Conservation (phyloP, 2,329 filamentous ascomycete species). For the Huntiella omanensis region DNA sequence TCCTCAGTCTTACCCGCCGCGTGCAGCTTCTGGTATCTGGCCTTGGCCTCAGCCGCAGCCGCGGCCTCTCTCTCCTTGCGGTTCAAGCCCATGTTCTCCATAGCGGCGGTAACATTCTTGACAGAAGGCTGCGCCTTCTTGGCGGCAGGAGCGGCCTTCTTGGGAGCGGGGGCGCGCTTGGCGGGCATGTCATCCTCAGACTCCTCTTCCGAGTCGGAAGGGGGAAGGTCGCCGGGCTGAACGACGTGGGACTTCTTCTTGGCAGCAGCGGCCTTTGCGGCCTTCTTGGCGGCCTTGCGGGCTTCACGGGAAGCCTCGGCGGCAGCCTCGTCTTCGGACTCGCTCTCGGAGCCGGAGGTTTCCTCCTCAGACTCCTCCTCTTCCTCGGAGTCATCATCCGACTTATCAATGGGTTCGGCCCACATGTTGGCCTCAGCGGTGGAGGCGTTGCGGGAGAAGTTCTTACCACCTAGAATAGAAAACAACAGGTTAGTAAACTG, state of each 20-base stretch:
- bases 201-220: constrained; percentile 38
- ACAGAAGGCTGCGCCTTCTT: constrained; percentile 30
- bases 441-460: constrained; percentile 81
- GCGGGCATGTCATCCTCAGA: constrained; percentile 44
- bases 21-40: constrained; percentile 80
- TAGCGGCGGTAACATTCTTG: constrained; percentile 32
- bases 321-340: constrained; percentile 32
- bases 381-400: constrained; percentile 33
- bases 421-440: constrained; percentile 78
- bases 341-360: constrained; percentile 27
- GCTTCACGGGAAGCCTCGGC: constrained; percentile 55
- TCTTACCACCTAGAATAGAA: constrained; percentile 55
- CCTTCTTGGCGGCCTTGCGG: constrained; percentile 72
- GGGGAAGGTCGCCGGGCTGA: constrained; percentile 70
- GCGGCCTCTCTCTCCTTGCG: constrained; percentile 50
- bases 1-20: constrained; percentile 94
- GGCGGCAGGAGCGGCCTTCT: constrained; percentile 24
- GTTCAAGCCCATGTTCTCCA: constrained; percentile 33
- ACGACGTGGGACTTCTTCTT: constrained; percentile 51
- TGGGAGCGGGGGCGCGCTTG: constrained; percentile 60
- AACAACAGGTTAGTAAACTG: neutral
- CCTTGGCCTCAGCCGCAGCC: constrained; percentile 73
- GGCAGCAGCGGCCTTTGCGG: constrained; percentile 74
- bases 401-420: constrained; percentile 27
- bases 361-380: constrained; percentile 34